Conservation (phyloP, 2,329 filamentous ascomycete genomes). For the Cladosporium sp. region DNA sequence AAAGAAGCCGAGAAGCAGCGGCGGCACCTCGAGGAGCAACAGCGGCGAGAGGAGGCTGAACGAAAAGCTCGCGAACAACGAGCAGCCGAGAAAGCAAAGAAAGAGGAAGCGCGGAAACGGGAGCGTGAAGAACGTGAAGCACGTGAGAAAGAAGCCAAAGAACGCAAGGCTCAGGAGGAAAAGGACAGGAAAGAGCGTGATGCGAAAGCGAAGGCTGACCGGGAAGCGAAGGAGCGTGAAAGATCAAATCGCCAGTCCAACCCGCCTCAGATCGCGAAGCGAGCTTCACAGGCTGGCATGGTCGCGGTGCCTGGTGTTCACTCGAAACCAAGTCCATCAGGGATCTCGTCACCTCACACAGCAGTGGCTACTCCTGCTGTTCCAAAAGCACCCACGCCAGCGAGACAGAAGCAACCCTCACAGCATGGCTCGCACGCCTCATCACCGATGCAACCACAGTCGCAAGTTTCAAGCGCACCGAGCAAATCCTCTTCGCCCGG, state of each 20-base stretch:
- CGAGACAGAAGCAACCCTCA: conserved; percentile 72
- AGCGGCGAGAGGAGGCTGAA: conserved; percentile 81
- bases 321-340: conserved; percentile 53
- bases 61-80: conserved; percentile 78
- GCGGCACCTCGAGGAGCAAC: conserved; percentile 78
- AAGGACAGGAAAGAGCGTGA: conserved; percentile 64
- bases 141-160: conserved; percentile 74
- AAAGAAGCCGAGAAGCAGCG: conserved; percentile 85
- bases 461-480: conserved; percentile 48
- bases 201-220: conserved; percentile 47
- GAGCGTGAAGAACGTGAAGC: conserved; percentile 63
- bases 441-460: conserved; percentile 65
- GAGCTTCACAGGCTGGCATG: conserved; percentile 60
- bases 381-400: conserved; percentile 79
- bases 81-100: conserved; percentile 76
- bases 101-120: conserved; percentile 72
- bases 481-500: conserved; percentile 60
- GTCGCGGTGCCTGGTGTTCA: conserved; percentile 56
- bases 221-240: conserved; percentile 31
- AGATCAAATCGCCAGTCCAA: conserved; percentile 37
- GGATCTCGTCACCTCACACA: conserved; percentile 75
- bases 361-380: conserved; percentile 76
- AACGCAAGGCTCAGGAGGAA: conserved; percentile 61
- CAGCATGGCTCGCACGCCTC: conserved; percentile 73
- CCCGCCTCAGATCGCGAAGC: conserved; percentile 50